Conservation (phyloP, 108 stramenopile genomes). For the Cylindrotheca fusiformis region DNA sequence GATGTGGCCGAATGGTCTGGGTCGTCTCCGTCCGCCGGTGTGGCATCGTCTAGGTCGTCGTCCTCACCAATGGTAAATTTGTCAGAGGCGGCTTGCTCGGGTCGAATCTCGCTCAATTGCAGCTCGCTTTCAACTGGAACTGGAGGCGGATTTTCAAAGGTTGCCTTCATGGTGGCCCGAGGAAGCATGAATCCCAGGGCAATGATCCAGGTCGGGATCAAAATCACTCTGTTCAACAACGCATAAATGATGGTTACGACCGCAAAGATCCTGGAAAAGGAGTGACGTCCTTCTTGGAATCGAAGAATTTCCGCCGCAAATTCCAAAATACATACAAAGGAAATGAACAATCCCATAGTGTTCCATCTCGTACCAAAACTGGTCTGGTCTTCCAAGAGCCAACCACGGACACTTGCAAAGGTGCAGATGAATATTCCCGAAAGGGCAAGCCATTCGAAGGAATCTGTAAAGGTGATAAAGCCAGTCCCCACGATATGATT, state of each 20-base stretch:
- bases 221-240: slow-evolving; percentile 15
- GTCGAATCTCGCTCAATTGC: not conserved
- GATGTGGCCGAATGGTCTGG: too few species aligned
- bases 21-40: not conserved
- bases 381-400: slow-evolving; percentile 16
- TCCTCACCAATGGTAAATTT: not conserved
- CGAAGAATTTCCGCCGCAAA: slow-evolving; percentile 23
- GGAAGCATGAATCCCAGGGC: slow-evolving; percentile 24
- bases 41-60: not conserved
- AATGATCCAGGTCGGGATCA: slow-evolving; percentile 33
- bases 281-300: slow-evolving; percentile 5
- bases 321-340: slow-evolving; percentile 13
- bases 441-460: slow-evolving; percentile 31
- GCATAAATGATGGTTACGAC: slow-evolving; percentile 21
- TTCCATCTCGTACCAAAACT: slow-evolving; percentile 31
- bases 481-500: slow-evolving; percentile 29
- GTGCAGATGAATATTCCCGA: slow-evolving; percentile 11
- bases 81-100: not conserved
- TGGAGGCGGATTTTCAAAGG: not conserved
- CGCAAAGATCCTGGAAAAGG: slow-evolving; percentile 2
- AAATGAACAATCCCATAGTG: slow-evolving; percentile 24
- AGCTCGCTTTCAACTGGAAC: not conserved
- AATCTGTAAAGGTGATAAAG: slow-evolving; percentile 26
- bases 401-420: slow-evolving; percentile 19
- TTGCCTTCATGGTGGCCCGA: not conserved